These are phyloP conservation scores for Phyllosticta paracitricarpa DNA, from an alignment of 2,329 filamentous ascomycete species.

Conservation along the genomic window DNA sequence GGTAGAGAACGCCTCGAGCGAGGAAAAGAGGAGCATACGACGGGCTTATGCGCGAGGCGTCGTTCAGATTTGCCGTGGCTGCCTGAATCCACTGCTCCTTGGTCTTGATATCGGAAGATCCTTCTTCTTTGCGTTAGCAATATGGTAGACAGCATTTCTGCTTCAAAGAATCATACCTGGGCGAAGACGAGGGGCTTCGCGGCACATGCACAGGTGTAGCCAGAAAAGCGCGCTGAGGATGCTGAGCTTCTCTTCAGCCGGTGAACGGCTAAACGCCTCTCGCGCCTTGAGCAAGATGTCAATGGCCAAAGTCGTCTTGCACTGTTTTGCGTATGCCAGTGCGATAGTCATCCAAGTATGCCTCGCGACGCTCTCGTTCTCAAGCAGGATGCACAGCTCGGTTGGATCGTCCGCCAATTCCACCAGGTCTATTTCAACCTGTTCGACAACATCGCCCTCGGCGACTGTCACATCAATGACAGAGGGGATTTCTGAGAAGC, in stretches of 20 bases:
- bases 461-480: slow-evolving; percentile 44
- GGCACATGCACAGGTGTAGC: slow-evolving; percentile 83
- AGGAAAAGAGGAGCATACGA: slow-evolving; percentile 85
- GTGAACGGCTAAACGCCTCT: slow-evolving; percentile 57
- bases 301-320: slow-evolving; percentile 76
- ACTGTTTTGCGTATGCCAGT: slow-evolving; percentile 90
- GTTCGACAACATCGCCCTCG: slow-evolving; percentile 51
- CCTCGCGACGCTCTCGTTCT: slow-evolving; percentile 85
- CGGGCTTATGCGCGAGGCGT: slow-evolving; percentile 88
- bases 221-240: slow-evolving; percentile 79
- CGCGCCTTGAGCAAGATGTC: slow-evolving; percentile 64
- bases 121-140: slow-evolving; percentile 16
- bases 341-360: slow-evolving; percentile 98
- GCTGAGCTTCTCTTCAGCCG: slow-evolving; percentile 72
- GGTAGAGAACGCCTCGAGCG: slow-evolving; percentile 77
- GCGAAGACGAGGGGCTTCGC: slow-evolving; percentile 61
- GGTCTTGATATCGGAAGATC: slow-evolving; percentile 64
- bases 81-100: slow-evolving; percentile 89
- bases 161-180: slow-evolving; percentile 33
- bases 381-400: slow-evolving; percentile 87
- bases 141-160: neutral
- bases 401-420: slow-evolving; percentile 88
- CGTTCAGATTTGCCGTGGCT: slow-evolving; percentile 86
- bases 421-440: slow-evolving; percentile 89
- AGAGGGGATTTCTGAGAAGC: slow-evolving; percentile 9